Evolutionary conservation across 208 protist genomes (phyloP).

Genomic region (Trypanosomatidae sp.): DNA sequence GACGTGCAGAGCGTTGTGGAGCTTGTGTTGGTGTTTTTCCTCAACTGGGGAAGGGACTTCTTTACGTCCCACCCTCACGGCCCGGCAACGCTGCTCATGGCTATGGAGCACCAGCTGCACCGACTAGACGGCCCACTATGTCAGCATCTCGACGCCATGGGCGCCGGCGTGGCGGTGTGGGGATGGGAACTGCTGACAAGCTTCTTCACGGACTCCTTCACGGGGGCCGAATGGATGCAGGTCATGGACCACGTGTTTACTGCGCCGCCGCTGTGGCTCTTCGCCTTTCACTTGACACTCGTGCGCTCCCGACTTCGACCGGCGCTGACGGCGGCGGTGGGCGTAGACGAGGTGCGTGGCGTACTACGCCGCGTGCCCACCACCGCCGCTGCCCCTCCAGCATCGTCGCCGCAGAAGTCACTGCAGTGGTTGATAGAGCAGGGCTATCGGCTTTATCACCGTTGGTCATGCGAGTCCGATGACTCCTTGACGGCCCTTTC

Average conservation of each 20-base stretch:
- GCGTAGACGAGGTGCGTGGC: slow-evolving; percentile 40
- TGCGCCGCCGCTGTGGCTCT: slow-evolving; percentile 79
- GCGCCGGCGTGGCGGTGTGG: slow-evolving; percentile 66
- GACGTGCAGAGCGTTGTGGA: slow-evolving; percentile 79
- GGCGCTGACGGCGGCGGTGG: slow-evolving; percentile 35
- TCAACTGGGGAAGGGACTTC: slow-evolving; percentile 83
- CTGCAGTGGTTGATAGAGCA: slow-evolving; percentile 45
- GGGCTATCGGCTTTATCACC: slow-evolving; percentile 40
- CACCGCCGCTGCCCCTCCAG: neutral
- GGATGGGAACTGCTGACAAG: slow-evolving; percentile 60
- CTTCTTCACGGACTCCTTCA: slow-evolving; percentile 78
- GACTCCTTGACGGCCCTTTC: neutral
- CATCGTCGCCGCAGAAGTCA: neutral
- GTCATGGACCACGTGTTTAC: slow-evolving; percentile 89
- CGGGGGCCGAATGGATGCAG: slow-evolving; percentile 78
- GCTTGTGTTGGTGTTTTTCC: slow-evolving; percentile 62
- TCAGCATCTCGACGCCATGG: slow-evolving; percentile 54
- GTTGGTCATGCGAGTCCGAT: slow-evolving; percentile 5
- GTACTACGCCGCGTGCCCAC: slow-evolving; percentile 35
- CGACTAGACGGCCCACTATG: slow-evolving; percentile 42
- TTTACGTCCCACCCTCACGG: slow-evolving; percentile 79
- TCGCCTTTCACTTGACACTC: slow-evolving; percentile 65
- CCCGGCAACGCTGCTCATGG: slow-evolving; percentile 47
- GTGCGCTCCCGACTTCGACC: slow-evolving; percentile 28
- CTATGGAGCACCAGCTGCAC: slow-evolving; percentile 52